phyloP scores from a whole-genome alignment of 2,329 filamentous ascomycete species.

The Hawksworthiomyces lignivorus region DNA sequence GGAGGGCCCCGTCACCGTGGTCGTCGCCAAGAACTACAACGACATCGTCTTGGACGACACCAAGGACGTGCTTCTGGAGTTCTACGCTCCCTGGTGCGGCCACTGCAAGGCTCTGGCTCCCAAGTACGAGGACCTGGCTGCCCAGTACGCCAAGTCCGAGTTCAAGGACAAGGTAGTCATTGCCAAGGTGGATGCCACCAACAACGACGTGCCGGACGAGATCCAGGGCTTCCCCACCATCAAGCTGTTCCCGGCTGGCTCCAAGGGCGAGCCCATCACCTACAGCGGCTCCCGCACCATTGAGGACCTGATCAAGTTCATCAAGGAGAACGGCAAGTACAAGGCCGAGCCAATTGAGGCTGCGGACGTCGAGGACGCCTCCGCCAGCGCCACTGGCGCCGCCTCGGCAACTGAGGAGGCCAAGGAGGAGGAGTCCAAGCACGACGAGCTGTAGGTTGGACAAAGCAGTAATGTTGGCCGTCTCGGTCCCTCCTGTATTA shows the following conservation, averaged over 20 bases:
- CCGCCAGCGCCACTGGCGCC: conserved; percentile 44
- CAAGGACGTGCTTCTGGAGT: conserved; percentile 97
- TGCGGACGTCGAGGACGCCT: conserved; percentile 44
- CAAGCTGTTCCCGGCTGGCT: conserved; percentile 90
- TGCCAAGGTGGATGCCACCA: conserved; percentile 94
- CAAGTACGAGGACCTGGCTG: conserved; percentile 88
- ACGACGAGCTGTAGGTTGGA: conserved; percentile 67
- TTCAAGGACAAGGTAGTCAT: conserved; percentile 80
- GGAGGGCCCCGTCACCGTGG: conserved; percentile 76
- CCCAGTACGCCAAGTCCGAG: conserved; percentile 67
- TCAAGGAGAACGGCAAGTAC: conserved; percentile 92
- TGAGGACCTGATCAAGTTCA: conserved; percentile 85
- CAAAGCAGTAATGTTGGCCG: no score
- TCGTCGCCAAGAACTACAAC: conserved; percentile 92
- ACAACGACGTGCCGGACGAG: conserved; percentile 94
- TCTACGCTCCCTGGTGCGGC: conserved; percentile 98
- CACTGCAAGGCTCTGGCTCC: conserved; percentile 99
- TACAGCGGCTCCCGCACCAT: conserved; percentile 84
- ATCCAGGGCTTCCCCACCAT: conserved; percentile 98
- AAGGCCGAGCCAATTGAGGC: conserved; percentile 57
- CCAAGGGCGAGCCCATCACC: conserved; percentile 75
- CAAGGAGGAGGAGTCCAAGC: conserved; percentile 42
- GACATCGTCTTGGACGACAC: conserved; percentile 83
- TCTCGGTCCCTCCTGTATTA: background rate
- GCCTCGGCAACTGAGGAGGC: conserved; percentile 35